phyloP scores from a whole-genome alignment of 345 rosid species.

The Aquilaria sinensis region DNA sequence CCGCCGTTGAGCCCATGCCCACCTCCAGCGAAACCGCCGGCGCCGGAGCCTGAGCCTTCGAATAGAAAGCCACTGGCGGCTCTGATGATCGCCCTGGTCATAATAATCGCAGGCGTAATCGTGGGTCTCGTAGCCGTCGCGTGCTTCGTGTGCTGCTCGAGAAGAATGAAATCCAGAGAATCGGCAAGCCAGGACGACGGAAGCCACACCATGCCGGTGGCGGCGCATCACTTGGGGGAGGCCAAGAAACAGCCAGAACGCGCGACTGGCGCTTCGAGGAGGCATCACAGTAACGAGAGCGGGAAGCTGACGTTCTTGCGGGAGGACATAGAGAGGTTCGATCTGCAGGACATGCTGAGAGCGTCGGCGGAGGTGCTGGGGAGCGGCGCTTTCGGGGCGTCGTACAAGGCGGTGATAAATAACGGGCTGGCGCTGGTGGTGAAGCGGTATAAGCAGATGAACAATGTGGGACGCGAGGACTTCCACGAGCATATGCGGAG shows the following conservation, averaged over 20 bases:
- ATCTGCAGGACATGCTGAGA: constrained; percentile 59
- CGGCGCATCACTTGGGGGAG: background rate
- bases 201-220: background rate
- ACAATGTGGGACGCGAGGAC: constrained; percentile 55
- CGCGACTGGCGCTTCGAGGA: background rate
- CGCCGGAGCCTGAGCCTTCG: background rate
- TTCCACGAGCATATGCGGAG: constrained; percentile 64
- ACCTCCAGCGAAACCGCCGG: background rate
- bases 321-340: constrained; percentile 48
- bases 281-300: constrained; percentile 22
- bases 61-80: constrained; percentile 4
- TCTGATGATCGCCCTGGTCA: constrained; percentile 18
- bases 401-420: constrained; percentile 50
- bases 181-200: background rate
- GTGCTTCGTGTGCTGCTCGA: constrained; percentile 7
- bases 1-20: constrained; percentile 44
- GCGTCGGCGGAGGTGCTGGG: constrained; percentile 82
- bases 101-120: constrained; percentile 21
- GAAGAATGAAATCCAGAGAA: constrained; percentile 20
- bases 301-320: constrained; percentile 41
- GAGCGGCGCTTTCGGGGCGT: constrained; percentile 76
- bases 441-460: constrained; percentile 80
- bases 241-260: background rate
- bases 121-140: constrained; percentile 18
- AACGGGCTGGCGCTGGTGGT: constrained; percentile 44